phyloP scores from a whole-genome alignment of 306 rosid genomes.

The Mucuna pruriens region DNA sequence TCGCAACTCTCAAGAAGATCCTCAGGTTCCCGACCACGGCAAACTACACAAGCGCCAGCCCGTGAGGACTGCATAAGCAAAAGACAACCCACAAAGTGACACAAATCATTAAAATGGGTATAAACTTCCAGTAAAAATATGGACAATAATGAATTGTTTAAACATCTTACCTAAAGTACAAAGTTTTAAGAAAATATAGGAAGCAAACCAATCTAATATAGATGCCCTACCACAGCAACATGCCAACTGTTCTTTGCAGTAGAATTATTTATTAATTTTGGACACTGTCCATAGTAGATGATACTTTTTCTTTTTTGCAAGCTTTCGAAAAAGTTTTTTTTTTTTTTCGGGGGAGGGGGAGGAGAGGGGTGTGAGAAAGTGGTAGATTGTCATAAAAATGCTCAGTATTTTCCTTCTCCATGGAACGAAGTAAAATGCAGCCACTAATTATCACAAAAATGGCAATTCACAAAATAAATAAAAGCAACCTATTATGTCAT shows the following conservation, averaged over 20 bases:
- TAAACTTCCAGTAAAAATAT: slow-evolving; percentile 24
- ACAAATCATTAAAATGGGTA: slow-evolving; percentile 20
- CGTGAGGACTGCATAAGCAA: slow-evolving; percentile 48
- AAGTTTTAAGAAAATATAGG: slow-evolving; percentile 24
- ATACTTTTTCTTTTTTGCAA: neutral
- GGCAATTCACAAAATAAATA: neutral
- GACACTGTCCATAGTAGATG: neutral
- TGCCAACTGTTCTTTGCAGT: neutral
- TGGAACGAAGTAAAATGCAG: slow-evolving; percentile 5
- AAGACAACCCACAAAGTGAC: slow-evolving; percentile 23
- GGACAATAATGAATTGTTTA: slow-evolving; percentile 24
- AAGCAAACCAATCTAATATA: neutral
- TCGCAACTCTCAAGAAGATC: slow-evolving; percentile 72
- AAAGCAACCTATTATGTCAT: neutral
- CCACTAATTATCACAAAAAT: slow-evolving; percentile 2
- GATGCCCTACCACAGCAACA: slow-evolving; percentile 21
- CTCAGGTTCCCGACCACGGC: slow-evolving; percentile 70
- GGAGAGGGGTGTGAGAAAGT: too few relatives aligned
- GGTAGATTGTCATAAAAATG: too few relatives aligned
- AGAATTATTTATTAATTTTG: neutral
- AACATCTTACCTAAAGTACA: slow-evolving; percentile 24
- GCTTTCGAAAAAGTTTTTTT: neutral
- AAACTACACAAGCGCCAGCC: slow-evolving; percentile 58
- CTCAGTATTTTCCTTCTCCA: neutral
- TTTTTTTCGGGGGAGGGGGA: too few relatives aligned